phyloP scores from a whole-genome alignment of 345 rosid species.

The Sisymbrium altissimum region DNA sequence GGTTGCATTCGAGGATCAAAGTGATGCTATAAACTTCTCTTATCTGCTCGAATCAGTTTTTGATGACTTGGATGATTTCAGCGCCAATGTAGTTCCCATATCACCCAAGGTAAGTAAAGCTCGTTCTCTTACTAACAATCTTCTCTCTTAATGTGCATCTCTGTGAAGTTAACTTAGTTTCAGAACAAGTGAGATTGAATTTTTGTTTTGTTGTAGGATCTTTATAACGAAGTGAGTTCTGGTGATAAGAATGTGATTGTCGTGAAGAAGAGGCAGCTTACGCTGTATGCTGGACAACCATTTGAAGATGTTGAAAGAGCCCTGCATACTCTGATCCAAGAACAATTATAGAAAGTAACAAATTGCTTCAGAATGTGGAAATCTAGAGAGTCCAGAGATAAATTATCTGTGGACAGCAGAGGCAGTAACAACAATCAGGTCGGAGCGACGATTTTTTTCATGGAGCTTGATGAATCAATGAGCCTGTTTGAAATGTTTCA shows the following conservation, averaged over 20 bases:
- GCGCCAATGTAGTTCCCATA: constrained; percentile 57
- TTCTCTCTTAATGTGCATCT: not conserved
- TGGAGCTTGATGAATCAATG: not conserved
- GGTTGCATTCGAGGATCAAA: constrained; percentile 69
- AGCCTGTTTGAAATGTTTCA: not conserved
- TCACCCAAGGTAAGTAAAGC: constrained; percentile 42
- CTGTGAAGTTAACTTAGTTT: not conserved
- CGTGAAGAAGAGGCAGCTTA: constrained; percentile 70
- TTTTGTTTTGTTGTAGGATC: constrained; percentile 48
- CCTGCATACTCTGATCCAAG: constrained; percentile 47
- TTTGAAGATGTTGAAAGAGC: constrained; percentile 66
- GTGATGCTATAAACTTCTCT: constrained; percentile 81
- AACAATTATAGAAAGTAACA: constrained; percentile 4
- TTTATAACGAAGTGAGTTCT: constrained; percentile 45
- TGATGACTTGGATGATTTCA: constrained; percentile 65
- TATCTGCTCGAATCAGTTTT: constrained; percentile 61
- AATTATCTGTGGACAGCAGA: not conserved
- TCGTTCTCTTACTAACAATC: not conserved
- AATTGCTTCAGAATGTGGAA: not conserved
- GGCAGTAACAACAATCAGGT: not conserved
- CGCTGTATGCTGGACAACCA: constrained; percentile 75
- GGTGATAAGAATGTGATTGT: constrained; percentile 51
- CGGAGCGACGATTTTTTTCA: not conserved
- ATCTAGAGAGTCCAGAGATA: not conserved
- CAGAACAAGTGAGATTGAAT: not conserved